Conservation (phyloP, 73 alveolate species). For the Paraurostyla sp. region DNA sequence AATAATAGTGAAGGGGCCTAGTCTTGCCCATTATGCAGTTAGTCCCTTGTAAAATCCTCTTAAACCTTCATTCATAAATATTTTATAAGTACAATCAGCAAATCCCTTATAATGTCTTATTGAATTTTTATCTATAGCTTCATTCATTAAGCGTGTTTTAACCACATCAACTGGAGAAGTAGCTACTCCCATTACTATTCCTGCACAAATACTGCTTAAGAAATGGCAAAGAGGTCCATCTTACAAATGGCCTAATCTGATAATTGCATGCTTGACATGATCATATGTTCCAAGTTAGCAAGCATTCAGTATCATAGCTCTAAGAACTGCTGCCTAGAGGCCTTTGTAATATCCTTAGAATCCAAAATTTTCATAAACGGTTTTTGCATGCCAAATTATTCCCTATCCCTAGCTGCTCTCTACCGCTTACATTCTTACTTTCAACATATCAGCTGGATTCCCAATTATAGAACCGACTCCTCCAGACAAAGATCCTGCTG, state of each 20-base stretch:
- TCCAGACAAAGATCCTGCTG: conserved; percentile 80
- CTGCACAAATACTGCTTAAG: conserved; percentile 65
- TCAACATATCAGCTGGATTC: conserved; percentile 80
- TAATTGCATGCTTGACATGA: conserved; percentile 79
- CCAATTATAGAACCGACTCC: conserved; percentile 73
- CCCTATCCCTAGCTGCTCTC: conserved; percentile 37
- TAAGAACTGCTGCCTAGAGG: conserved; percentile 75
- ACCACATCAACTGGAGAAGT: conserved; percentile 73
- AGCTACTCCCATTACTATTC: conserved; percentile 61
- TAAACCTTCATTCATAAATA: conserved; percentile 65
- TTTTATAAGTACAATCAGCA: conserved; percentile 56
- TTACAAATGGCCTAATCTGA: conserved; percentile 57
- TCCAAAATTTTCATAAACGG: conserved; percentile 42
- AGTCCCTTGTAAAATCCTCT: conserved; percentile 72
- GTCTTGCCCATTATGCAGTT: conserved; percentile 76
- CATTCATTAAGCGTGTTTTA: conserved; percentile 74
- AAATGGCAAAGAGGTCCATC: conserved; percentile 71
- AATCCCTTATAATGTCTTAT: conserved; percentile 60
- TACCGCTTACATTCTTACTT: conserved; percentile 87
- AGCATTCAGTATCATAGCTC: conserved; percentile 81
- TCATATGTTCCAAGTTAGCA: conserved; percentile 84
- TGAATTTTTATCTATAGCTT: conserved; percentile 19
- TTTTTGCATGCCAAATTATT: conserved; percentile 62
- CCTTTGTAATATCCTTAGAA: conserved; percentile 80
- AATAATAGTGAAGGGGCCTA: conserved; percentile 73